These are phyloP conservation scores for Cyberlindnera americana DNA, from an alignment of 805 yeast species.

Conservation along the genomic window DNA sequence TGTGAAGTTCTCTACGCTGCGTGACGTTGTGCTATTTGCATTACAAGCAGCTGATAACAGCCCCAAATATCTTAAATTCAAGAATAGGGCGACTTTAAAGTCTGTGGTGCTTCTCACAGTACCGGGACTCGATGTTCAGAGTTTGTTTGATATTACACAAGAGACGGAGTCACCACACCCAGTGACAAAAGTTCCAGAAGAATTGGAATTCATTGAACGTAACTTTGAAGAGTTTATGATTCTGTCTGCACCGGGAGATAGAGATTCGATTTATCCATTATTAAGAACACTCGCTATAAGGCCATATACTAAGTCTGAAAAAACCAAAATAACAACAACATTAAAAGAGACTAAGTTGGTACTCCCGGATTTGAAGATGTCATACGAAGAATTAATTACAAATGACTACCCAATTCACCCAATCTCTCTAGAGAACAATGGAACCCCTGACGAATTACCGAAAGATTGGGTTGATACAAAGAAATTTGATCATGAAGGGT, in stretches of 20 bases:
- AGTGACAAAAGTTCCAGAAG: not conserved
- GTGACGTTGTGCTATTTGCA: conserved; percentile 27
- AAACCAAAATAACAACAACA: conserved; percentile 32
- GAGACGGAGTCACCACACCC: not conserved
- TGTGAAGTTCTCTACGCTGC: conserved; percentile 16
- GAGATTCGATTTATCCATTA: conserved; percentile 50
- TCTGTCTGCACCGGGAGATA: conserved; percentile 62
- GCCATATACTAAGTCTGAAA: conserved; percentile 55
- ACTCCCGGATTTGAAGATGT: conserved; percentile 51
- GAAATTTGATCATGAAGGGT: conserved; percentile 50
- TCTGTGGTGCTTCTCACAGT: conserved; percentile 56
- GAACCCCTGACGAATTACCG: conserved; percentile 13
- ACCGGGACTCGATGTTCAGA: conserved; percentile 56
- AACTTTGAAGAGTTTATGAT: conserved; percentile 45
- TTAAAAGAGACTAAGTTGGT: conserved; percentile 33
- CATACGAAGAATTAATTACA: conserved; percentile 42
- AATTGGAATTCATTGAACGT: conserved; percentile 30
- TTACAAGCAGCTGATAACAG: conserved; percentile 27
- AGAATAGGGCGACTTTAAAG: conserved; percentile 43
- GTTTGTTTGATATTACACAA: conserved; percentile 29
- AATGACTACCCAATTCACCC: conserved; percentile 64
- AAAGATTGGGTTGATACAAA: conserved; percentile 51
- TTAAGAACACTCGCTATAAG: conserved; percentile 52
- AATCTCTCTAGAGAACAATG: too few species aligned
- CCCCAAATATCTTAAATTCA: conserved; percentile 47